Evolutionary conservation across 2,329 filamentous ascomycete species (phyloP).

Genomic region (Penicillium sp.): DNA sequence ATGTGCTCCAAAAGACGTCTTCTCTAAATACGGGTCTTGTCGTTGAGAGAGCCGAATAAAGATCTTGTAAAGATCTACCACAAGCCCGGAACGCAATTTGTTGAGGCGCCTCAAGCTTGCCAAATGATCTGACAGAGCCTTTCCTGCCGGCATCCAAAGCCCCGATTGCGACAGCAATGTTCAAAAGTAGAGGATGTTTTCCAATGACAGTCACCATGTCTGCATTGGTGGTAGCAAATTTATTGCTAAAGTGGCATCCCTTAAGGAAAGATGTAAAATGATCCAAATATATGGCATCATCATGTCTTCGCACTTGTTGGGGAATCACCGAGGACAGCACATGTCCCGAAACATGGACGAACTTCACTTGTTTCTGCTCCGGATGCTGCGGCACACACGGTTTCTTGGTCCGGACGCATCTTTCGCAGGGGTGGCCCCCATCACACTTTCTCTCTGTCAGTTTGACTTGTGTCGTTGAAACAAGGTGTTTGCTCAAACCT

Average conservation of each 20-base stretch:
- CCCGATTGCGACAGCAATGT: background rate
- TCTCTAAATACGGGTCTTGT: background rate
- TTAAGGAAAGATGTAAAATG: slow-evolving; percentile 3
- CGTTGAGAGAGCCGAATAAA: background rate
- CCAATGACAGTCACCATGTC: background rate
- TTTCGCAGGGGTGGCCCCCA: background rate
- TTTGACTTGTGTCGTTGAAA: background rate
- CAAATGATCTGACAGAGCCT: background rate
- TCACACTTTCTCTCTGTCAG: background rate
- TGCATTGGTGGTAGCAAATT: background rate
- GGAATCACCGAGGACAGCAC: background rate
- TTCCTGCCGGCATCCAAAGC: slow-evolving; percentile 1
- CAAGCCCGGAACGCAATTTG: background rate
- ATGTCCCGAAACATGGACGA: background rate
- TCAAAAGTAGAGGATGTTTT: background rate
- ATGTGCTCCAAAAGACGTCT: slow-evolving; percentile 3
- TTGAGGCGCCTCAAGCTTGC: background rate
- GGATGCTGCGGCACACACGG: background rate
- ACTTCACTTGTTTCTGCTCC: background rate
- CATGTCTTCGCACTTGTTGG: background rate
- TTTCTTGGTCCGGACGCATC: background rate
- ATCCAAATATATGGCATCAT: background rate
- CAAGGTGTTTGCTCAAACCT: background rate
- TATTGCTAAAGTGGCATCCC: background rate
- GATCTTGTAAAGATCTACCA: background rate